A percentile compares a stretch with the other conserved stretches of the same genome.
These are phyloP conservation scores for Phytophthora pisi DNA, from an alignment of 352 stramenopile genomes.

Conservation along the genomic window DNA sequence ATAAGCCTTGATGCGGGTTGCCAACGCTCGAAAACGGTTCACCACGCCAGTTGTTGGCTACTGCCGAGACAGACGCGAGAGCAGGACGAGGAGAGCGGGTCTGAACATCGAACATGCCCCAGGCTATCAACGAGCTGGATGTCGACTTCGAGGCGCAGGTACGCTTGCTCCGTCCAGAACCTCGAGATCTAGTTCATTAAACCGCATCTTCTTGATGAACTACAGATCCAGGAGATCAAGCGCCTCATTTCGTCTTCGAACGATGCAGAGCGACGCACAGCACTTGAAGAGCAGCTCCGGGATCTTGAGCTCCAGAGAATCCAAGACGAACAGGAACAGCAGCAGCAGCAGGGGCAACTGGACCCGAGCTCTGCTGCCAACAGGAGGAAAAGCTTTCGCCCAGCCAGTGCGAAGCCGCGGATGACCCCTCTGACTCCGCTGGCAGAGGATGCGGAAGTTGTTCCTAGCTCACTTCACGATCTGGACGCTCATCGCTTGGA, in stretches of 20 bases:
- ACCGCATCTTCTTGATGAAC: not conserved
- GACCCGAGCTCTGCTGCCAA: slow-evolving; percentile 3
- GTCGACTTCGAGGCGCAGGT: slow-evolving; percentile 78
- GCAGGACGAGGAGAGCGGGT: slow-evolving; percentile 6
- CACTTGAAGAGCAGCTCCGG: slow-evolving; percentile 71
- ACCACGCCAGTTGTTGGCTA: slow-evolving; percentile 4
- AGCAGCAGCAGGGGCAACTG: slow-evolving; percentile 14
- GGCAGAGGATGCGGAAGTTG: slow-evolving; percentile 68
- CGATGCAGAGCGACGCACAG: slow-evolving; percentile 56
- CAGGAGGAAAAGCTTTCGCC: slow-evolving; percentile 74
- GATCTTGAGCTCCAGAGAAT: slow-evolving; percentile 68
- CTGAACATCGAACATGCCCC: slow-evolving; percentile 40
- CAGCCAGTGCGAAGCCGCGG: slow-evolving; percentile 68
- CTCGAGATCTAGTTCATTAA: not conserved
- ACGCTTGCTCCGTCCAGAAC: not conserved
- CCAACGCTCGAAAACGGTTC: slow-evolving; percentile 24
- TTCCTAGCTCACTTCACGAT: slow-evolving; percentile 50
- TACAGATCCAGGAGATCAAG: slow-evolving; percentile 79
- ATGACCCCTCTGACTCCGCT: slow-evolving; percentile 57
- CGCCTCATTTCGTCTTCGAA: slow-evolving; percentile 76
- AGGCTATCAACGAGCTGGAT: slow-evolving; percentile 69
- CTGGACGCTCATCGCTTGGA: slow-evolving; percentile 48
- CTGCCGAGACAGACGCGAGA: slow-evolving; percentile 9
- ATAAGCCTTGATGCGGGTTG: slow-evolving; percentile 14
- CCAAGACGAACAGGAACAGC: slow-evolving; percentile 44